Evolutionary conservation across 2,329 filamentous ascomycete species (phyloP).

Genomic region (Phialophora macrospora): DNA sequence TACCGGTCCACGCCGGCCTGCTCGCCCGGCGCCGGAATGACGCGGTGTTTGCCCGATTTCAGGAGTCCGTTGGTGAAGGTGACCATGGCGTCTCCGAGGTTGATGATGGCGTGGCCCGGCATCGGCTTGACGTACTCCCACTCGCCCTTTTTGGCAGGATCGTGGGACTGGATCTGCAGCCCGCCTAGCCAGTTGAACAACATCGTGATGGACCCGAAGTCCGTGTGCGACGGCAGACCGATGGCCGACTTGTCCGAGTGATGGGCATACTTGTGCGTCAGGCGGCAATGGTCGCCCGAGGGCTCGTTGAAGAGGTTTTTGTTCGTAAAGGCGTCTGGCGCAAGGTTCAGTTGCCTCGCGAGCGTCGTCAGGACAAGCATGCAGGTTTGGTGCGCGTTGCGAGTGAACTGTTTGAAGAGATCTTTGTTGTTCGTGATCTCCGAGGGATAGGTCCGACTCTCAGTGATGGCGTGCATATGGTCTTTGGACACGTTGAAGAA

Average conservation of each 20-base stretch:
- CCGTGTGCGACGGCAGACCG: conserved; percentile 39
- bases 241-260: conserved; percentile 38
- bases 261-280: conserved; percentile 41
- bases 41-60: conserved; percentile 54
- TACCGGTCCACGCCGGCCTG: conserved; percentile 54
- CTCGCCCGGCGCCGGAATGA: conserved; percentile 56
- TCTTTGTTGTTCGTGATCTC: conserved; percentile 3
- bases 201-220: conserved; percentile 45
- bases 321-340: conserved; percentile 34
- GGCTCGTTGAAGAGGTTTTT: conserved; percentile 34
- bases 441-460: conserved; percentile 13
- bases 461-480: conserved; percentile 14
- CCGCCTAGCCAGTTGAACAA: conserved; percentile 42
- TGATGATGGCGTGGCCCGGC: conserved; percentile 42
- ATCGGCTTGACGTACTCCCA: conserved; percentile 56
- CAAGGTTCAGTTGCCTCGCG: conserved; percentile 34
- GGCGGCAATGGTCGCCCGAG: conserved; percentile 59
- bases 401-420: conserved; percentile 27
- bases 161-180: conserved; percentile 42
- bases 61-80: conserved; percentile 52
- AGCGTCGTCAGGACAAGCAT: conserved; percentile 35
- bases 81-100: conserved; percentile 48
- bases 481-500: conserved; percentile 33
- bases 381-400: conserved; percentile 33
- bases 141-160: conserved; percentile 45